Percentiles rank a stretch among this genome's conserved stretches.
Conservation (phyloP, 371 early-diverging fungal species). For the Lichtheimia hyalospora region DNA sequence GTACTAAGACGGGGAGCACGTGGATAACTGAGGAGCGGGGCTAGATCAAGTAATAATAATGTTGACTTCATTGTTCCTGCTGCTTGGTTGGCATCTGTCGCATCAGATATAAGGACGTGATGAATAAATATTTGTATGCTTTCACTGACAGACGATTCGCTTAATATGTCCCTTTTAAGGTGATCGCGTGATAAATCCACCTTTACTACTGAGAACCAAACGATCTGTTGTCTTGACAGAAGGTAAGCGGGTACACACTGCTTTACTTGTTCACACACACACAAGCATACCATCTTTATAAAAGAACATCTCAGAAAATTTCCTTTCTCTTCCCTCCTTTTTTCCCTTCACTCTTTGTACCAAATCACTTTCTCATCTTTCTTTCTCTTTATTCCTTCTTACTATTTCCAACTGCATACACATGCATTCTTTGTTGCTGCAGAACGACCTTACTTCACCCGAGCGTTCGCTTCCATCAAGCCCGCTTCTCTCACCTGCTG, state of each 20-base stretch:
- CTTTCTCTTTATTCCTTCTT: background rate
- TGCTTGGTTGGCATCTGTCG: no score
- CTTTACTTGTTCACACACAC: no score
- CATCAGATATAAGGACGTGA: no score
- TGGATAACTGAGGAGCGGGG: no score
- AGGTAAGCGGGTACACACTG: background rate
- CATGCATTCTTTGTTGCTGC: background rate
- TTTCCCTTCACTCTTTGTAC: background rate
- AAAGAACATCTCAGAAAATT: constrained; percentile 3
- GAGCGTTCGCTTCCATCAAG: constrained; percentile 42
- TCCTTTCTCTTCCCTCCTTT: constrained; percentile 1
- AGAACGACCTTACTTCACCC: constrained; percentile 40
- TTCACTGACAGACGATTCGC: constrained; percentile 8
- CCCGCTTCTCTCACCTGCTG: constrained; percentile 44
- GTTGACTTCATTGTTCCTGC: no score
- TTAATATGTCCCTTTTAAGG: constrained; percentile 9
- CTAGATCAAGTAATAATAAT: no score
- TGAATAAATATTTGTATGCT: constrained; percentile 3
- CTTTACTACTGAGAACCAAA: background rate
- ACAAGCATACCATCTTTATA: no score
- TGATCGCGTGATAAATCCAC: background rate
- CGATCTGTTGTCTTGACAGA: constrained; percentile 5
- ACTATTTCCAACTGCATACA: background rate
- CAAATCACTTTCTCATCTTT: background rate
- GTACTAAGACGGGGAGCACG: no score